Conservation (phyloP, 1,284 basidiomycete genomes). For the Trichosporon sp. region DNA sequence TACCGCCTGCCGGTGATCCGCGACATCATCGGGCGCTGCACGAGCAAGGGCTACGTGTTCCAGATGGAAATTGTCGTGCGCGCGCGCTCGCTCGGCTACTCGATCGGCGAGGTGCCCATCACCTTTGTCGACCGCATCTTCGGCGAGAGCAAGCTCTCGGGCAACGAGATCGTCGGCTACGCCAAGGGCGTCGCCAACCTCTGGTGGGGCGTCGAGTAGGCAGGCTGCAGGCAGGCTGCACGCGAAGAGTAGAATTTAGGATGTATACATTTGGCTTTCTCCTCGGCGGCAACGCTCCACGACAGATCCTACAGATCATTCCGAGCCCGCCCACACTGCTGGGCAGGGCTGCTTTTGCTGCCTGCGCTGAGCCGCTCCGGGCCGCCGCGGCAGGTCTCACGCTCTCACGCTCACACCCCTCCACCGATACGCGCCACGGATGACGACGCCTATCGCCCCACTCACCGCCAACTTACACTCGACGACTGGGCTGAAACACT, state of each 20-base stretch:
- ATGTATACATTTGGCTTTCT: not conserved
- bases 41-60: slow-evolving; percentile 87
- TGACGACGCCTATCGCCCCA: not conserved
- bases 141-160: slow-evolving; percentile 84
- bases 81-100: slow-evolving; percentile 73
- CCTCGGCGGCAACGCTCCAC: not conserved
- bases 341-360: not conserved
- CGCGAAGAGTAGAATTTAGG: not conserved
- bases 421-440: not conserved
- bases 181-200: slow-evolving; percentile 77
- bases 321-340: not conserved
- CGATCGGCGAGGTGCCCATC: slow-evolving; percentile 83
- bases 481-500: not conserved
- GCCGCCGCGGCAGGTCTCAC: not conserved
- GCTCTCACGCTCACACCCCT: not conserved
- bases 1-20: slow-evolving; percentile 71
- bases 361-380: not conserved
- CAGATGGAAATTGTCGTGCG: slow-evolving; percentile 98
- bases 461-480: not conserved
- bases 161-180: slow-evolving; percentile 83
- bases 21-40: slow-evolving; percentile 74
- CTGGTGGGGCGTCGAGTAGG: slow-evolving; percentile 59
- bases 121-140: slow-evolving; percentile 90
- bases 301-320: not conserved
- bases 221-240: not conserved